phyloP scores from a whole-genome alignment of 2,329 filamentous ascomycete species.

The Cercospora berteroae region DNA sequence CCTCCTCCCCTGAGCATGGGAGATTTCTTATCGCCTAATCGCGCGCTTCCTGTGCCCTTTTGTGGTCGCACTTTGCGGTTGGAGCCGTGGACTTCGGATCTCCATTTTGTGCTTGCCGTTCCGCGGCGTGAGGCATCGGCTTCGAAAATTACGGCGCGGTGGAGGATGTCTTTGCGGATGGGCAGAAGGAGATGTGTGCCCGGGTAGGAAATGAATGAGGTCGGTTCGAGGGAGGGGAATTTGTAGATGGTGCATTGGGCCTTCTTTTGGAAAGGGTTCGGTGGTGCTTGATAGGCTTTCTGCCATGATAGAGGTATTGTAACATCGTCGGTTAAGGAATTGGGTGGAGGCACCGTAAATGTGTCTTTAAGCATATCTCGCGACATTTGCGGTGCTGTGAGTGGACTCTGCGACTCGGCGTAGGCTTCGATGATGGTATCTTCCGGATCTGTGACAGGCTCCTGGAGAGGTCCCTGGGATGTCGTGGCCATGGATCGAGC shows the following conservation, averaged over 20 bases:
- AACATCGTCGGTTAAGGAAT: conserved; percentile 18
- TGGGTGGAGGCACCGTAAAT: conserved; percentile 21
- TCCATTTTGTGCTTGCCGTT: conserved; percentile 77
- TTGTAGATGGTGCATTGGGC: conserved; percentile 83
- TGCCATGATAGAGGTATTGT: conserved; percentile 14
- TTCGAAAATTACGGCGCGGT: conserved; percentile 89
- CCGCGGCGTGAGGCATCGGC: conserved; percentile 85
- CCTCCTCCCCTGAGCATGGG: conserved; percentile 82
- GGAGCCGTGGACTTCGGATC: conserved; percentile 80
- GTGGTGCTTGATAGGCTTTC: conserved; percentile 20
- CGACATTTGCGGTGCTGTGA: conserved; percentile 31
- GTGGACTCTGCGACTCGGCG: conserved; percentile 37
- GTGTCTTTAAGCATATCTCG: conserved; percentile 25
- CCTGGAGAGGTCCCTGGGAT: not conserved
- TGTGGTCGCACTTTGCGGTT: conserved; percentile 78
- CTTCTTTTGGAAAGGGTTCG: conserved; percentile 53
- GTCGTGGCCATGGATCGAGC: conserved; percentile 57
- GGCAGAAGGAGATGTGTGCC: conserved; percentile 82
- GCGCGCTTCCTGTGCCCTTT: conserved; percentile 80
- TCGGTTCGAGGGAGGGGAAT: conserved; percentile 86
- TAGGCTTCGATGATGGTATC: conserved; percentile 37
- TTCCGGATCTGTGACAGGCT: conserved; percentile 35
- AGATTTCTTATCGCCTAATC: conserved; percentile 75
- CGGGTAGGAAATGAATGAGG: conserved; percentile 73
- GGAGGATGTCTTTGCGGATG: conserved; percentile 84